Conservation (phyloP, 2,329 filamentous ascomycete species). For the Simplicillium aogashimaense region DNA sequence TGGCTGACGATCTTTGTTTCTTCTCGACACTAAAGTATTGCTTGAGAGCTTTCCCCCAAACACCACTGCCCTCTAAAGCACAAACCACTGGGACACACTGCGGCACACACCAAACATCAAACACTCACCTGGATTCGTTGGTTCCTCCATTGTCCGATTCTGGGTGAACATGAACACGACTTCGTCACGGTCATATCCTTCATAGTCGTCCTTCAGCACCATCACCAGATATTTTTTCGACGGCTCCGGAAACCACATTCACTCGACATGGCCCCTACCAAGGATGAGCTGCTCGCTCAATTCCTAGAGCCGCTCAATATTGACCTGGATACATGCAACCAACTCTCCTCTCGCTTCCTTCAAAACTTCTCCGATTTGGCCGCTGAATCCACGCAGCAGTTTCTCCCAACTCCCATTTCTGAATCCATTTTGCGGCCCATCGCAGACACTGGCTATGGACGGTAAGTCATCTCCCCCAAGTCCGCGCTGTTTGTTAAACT, state of each 20-base stretch:
- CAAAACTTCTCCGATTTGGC: conserved; percentile 39
- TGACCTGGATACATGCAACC: conserved; percentile 32
- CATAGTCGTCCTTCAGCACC: too few relatives aligned
- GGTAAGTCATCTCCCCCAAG: conserved; percentile 28
- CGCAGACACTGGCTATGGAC: conserved; percentile 28
- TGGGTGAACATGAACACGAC: too few relatives aligned
- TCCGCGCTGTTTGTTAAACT: neutral
- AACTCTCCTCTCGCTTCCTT: conserved; percentile 37
- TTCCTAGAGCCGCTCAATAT: conserved; percentile 43
- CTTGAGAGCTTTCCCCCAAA: too few relatives aligned
- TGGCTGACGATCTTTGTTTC: too few relatives aligned
- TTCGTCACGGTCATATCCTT: too few relatives aligned
- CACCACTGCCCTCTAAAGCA: too few relatives aligned
- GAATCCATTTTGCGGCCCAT: conserved; percentile 45
- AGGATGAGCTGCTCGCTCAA: conserved; percentile 17
- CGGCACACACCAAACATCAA: too few relatives aligned
- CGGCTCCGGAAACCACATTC: conserved; percentile 1
- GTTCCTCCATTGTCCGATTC: too few relatives aligned
- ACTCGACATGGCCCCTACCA: conserved; percentile 12
- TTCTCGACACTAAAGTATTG: too few relatives aligned
- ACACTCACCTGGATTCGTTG: too few relatives aligned
- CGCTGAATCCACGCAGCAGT: conserved; percentile 42
- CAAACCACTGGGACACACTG: too few relatives aligned
- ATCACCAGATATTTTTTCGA: neutral
- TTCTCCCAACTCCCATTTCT: conserved; percentile 51